Base-by-base conservation (phyloP, 2,329 filamentous ascomycete species). In the Lomentospora prolificans region DNA sequence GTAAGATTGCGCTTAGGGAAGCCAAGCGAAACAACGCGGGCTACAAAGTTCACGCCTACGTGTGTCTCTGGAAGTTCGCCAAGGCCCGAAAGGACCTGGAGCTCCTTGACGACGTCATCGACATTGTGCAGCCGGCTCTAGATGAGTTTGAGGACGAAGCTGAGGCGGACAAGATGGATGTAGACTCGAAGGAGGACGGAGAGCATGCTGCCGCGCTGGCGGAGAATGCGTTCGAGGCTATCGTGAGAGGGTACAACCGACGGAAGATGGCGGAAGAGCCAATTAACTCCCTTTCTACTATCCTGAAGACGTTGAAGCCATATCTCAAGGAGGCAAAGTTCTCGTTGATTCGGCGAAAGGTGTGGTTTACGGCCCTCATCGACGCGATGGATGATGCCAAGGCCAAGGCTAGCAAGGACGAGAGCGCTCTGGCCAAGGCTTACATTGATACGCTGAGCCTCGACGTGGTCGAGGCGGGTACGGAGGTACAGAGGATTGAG, bases 21-120 rank as follows among this genome's bases (percentile, higher is more conserved):
- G 90, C 90, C 7, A 96, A 94, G 74, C 82, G 94, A 30, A 92
- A 91, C 65, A 96, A 96, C 64, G 81, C 84, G n/a, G 75, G 76
- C 6, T 99, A 97, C 69, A 82, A 88, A 12, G 85, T 86, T 19
- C 78, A 89, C 67, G 88, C 89, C 0, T 80, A 96, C 60, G 73
- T 75, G 55, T 84, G 82, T 31, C 73, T 96, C 4, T 90, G 88
- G 64, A 77, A 82, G 55, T 87, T 92, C 63, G 80, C 83, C n/a
- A 78, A 79, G 36, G 80, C 80, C 12, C 78, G 87, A 50, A 76
- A 78, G 24, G 86, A 91, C 63, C 65, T 89, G 14, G 81, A 90
- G 61, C 74, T 95, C 69, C 82, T 87, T 62, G 72, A 78, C 3
- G 82, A 88, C 25, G 84, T 87, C 3, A 74, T 80, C 3, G 75